Evolutionary conservation across 2,329 filamentous ascomycete species (phyloP), one percentile per base, ranked within the genome.

Genomic region (Sclerotinia glacialis): DNA sequence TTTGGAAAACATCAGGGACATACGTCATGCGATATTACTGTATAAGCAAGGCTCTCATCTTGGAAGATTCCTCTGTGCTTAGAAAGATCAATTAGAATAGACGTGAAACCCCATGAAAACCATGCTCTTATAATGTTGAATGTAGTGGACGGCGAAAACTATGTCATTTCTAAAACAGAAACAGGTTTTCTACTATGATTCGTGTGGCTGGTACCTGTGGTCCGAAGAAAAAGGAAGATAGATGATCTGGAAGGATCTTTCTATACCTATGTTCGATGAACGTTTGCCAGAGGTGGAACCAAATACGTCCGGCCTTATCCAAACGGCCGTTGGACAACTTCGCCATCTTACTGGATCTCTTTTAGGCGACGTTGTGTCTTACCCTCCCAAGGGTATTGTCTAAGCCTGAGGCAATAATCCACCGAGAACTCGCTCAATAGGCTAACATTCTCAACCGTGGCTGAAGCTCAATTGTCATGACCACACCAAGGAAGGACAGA

Each of bases 341-440:
- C 42, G 37, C 9, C 54, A 28, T 56, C 37, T 28, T 18, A 21
- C n/a, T 11, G 56, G 56, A 47, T 46, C 31, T 18, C 44, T 11
- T 49, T 47, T 26, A 14, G 26, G 16, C n/a, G 34, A 66, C 56
- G 64, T n/a, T 61, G 60, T 65, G 63, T 65, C 63, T 60, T 56
- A 64, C 50, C 50, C n/a, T 26, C 37, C 23, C 21, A 21, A 31
- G 8, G 26, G 28, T 60, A 12, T 9, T 21, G 14, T 60, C 28
- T 18, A 61, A 21, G 47, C 28, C 44, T 37, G 53, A 66, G 64
- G 64, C 64, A 53, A 60, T 12, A 44, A 28, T 52, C 44, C 9
- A 44, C 40, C 52, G 31, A 60, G 23, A 44, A 44, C 26, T 53
- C n/a, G 40, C 44, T 52, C 47, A n/a, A 66, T 66, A 53, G 55